Base-by-base conservation (phyloP, 2,329 filamentous ascomycete genomes). In the Fusarium concolor region DNA sequence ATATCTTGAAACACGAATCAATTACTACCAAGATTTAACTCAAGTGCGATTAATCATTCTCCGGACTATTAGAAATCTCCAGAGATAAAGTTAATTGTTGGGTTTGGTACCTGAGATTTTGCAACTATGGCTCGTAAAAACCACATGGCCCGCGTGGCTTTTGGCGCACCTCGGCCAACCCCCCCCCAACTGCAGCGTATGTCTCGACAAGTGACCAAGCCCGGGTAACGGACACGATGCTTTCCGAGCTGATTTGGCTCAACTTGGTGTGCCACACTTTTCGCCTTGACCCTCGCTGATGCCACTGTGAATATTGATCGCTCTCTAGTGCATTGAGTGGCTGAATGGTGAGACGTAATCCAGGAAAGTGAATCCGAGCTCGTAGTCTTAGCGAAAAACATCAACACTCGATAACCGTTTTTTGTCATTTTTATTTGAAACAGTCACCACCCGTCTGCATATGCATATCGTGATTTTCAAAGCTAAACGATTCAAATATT, bases 131-230 rank as follows among this genome's bases (percentile, higher is more conserved):
- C 38, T 14, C 10, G 17, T 12, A 42, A 24, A 26, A 17, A 22
- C 47, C 47, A 51, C 47, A 43, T 51, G 47, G 47, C 20, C n/a
- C 14, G 11, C 24, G 47, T 51, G 35, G 35, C 24, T n/a, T 31
- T 12, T 31, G 17, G 47, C 47, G 35, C 42, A 42, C 10, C 35
- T 41, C 46, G 28, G 46, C 46, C 33, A 50, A 33, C n/a, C 22
- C 24, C 8, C 24, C n/a, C n/a, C n/a, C n/a, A n/a, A n/a, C n/a
- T n/a, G n/a, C 22, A 24, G 22, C 22, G 6, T 6, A 24, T 24
- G 26, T 26, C 26, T 26, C 26, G 20, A 8, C 33, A 35, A n/a
- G 15, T 35, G 15, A 35, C 33, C 33, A 35, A 7, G 20, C 35
- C 10, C 38, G 50, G 57, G 14, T 50, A 31, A 52, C 28, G 37